Percentiles rank a stretch among this genome's conserved stretches.
Conservation (phyloP, 2,329 filamentous ascomycete species). For the Tolypocladium paradoxum region DNA sequence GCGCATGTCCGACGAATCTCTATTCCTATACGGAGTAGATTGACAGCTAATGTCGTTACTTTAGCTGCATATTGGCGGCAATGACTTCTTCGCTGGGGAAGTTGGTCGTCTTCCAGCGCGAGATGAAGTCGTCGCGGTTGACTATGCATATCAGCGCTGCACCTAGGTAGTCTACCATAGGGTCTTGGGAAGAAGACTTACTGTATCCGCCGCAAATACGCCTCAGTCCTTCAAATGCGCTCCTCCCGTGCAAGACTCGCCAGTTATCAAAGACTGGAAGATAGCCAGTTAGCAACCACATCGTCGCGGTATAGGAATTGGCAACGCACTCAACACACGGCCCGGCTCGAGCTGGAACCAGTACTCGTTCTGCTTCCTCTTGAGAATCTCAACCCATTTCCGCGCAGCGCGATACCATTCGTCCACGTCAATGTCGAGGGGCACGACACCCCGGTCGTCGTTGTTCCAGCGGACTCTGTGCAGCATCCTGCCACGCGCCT, state of each 20-base stretch:
- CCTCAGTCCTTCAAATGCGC: constrained; percentile 70
- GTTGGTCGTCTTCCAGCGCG: constrained; percentile 64
- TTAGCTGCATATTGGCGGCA: constrained; percentile 20
- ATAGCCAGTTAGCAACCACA: neutral
- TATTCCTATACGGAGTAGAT: neutral
- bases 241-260: constrained; percentile 81
- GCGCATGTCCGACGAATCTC: neutral
- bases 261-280: constrained; percentile 84
- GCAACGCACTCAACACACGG: constrained; percentile 55
- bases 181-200: constrained; percentile 34
- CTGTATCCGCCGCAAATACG: constrained; percentile 88
- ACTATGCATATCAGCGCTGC: constrained; percentile 32
- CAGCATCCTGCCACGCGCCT: constrained; percentile 34
- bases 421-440: constrained; percentile 37
- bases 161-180: neutral
- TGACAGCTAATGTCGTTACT: neutral
- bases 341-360: constrained; percentile 77
- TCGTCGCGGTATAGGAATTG: neutral
- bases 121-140: constrained; percentile 71
- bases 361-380: constrained; percentile 54
- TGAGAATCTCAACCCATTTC: constrained; percentile 62
- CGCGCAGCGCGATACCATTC: constrained; percentile 74
- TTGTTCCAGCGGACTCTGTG: constrained; percentile 84
- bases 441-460: constrained; percentile 67
- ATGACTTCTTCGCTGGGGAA: constrained; percentile 37